A percentile compares a stretch with the other conserved stretches of the same genome.
These are phyloP conservation scores for Hypoxylon sp. DNA, from an alignment of 2,329 filamentous ascomycete genomes.

Conservation along the genomic window DNA sequence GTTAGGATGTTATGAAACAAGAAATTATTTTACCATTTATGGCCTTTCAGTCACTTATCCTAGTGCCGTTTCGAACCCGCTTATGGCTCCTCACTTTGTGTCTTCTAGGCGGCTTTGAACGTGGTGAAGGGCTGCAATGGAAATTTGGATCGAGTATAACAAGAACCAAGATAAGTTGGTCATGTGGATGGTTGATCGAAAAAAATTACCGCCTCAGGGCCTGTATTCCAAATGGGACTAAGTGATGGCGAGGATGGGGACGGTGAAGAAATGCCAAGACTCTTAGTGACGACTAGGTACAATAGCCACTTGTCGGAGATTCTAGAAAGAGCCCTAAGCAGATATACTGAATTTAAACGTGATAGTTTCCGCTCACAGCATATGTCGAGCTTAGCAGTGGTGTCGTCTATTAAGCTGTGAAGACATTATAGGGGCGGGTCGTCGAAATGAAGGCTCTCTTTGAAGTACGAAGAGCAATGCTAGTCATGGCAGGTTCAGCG, in stretches of 20 bases:
- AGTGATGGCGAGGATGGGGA: background rate
- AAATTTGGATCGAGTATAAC: constrained; percentile 19
- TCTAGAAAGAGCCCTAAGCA: background rate
- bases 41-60: too few relatives aligned
- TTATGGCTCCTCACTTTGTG: too few relatives aligned
- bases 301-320: background rate
- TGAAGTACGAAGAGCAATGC: background rate
- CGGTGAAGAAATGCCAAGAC: background rate
- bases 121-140: constrained; percentile 48
- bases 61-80: too few relatives aligned
- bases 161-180: constrained; percentile 7
- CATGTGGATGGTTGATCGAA: background rate
- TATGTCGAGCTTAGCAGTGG: too few relatives aligned
- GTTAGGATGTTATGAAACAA: too few relatives aligned
- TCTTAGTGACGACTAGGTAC: background rate
- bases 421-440: too few relatives aligned
- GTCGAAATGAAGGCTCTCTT: too few relatives aligned
- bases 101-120: background rate
- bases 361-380: too few relatives aligned
- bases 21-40: too few relatives aligned
- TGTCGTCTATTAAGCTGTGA: too few relatives aligned
- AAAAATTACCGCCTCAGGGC: constrained; percentile 21
- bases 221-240: constrained; percentile 33
- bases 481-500: background rate
- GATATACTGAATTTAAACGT: too few relatives aligned